phyloP scores from a whole-genome alignment of 2,329 filamentous ascomycete genomes.

The Colletotrichum tamarilloi region DNA sequence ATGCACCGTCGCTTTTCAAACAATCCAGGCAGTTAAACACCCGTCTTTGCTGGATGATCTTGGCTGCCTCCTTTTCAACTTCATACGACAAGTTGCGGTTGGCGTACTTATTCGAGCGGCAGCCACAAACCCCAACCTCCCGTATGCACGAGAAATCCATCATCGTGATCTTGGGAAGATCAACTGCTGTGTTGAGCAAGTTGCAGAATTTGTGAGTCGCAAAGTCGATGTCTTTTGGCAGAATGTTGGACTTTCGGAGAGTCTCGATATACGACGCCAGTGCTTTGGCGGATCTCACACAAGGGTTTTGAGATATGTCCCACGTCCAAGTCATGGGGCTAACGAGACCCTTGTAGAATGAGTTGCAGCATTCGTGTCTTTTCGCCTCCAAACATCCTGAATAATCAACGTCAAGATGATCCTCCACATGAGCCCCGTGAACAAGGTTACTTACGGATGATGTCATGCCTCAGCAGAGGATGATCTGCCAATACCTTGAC shows the following conservation, averaged over 20 bases:
- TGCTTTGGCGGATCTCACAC: constrained; percentile 28
- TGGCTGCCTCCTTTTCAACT: constrained; percentile 22
- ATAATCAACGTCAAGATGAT: not conserved
- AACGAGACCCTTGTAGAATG: constrained; percentile 32
- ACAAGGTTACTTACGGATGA: constrained; percentile 21
- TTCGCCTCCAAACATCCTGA: constrained; percentile 30
- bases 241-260: constrained; percentile 23
- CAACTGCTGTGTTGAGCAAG: constrained; percentile 23
- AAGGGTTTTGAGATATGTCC: constrained; percentile 19
- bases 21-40: constrained; percentile 36
- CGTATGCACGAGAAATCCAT: constrained; percentile 17
- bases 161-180: constrained; percentile 27
- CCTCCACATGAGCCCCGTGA: too few species aligned
- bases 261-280: constrained; percentile 32
- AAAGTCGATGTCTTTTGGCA: constrained; percentile 36
- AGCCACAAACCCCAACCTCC: constrained; percentile 12
- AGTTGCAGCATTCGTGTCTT: constrained; percentile 32
- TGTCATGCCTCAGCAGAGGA: constrained; percentile 33
- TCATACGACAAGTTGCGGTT: constrained; percentile 7
- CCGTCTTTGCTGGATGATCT: constrained; percentile 24
- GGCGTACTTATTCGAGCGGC: constrained; percentile 23
- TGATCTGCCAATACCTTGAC: constrained; percentile 30
- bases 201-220: constrained; percentile 33
- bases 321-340: constrained; percentile 26
- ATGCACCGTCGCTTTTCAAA: constrained; percentile 15